phyloP scores from a whole-genome alignment of 2,329 filamentous ascomycete species.

The Penicillium sp. region DNA sequence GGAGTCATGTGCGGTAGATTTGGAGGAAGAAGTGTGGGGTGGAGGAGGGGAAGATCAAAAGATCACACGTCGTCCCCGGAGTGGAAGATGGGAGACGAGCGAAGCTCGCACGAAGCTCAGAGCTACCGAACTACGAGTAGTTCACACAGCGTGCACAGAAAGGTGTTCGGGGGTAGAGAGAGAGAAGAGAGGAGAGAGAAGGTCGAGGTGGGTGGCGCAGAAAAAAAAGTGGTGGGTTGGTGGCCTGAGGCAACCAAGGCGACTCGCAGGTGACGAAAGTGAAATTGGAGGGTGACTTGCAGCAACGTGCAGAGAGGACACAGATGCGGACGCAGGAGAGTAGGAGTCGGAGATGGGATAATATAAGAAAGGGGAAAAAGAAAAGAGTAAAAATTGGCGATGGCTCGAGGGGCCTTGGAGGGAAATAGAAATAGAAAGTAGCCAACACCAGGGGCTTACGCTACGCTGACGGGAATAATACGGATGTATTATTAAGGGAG shows the following conservation, averaged over 20 bases:
- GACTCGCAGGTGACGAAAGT: conserved; percentile 25
- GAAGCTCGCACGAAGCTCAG: conserved; percentile 18
- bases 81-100: conserved; percentile 20
- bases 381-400: conserved; percentile 29
- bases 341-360: background rate
- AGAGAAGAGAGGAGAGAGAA: background rate
- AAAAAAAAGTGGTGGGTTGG: conserved; percentile 25
- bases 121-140: conserved; percentile 12
- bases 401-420: conserved; percentile 17
- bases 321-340: background rate
- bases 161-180: conserved; percentile 9
- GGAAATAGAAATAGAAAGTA: conserved; percentile 26
- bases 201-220: background rate
- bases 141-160: background rate
- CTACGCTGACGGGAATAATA: background rate
- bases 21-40: conserved; percentile 21
- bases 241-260: conserved; percentile 26
- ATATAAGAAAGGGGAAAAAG: conserved; percentile 11
- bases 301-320: background rate
- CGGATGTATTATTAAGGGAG: background rate
- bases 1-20: conserved; percentile 47
- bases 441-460: conserved; percentile 6
- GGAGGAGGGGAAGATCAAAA: conserved; percentile 21
- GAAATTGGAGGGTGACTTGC: conserved; percentile 10
- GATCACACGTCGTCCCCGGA: conserved; percentile 30